Percentiles rank a stretch among this genome's conserved stretches.
Conservation (phyloP, 306 rosid genomes). For the Lithocarpus polystachyus region DNA sequence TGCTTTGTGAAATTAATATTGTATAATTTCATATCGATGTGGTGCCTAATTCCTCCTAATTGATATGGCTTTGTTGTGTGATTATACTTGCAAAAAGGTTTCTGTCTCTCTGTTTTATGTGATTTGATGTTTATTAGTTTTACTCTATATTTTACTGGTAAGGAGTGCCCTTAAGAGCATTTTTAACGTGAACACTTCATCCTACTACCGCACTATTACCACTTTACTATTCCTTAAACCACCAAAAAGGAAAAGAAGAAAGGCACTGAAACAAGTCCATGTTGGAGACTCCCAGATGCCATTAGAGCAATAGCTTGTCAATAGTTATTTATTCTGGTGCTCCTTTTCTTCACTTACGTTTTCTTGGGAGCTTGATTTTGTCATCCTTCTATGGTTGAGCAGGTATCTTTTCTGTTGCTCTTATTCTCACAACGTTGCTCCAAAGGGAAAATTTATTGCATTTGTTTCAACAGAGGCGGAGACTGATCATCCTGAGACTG, state of each 20-base stretch:
- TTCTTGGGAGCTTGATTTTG: not conserved
- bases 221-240: not conserved
- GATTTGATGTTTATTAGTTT: not conserved
- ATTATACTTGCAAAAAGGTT: not conserved
- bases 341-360: not conserved
- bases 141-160: not conserved
- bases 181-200: not conserved
- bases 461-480: conserved; percentile 97
- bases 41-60: not conserved
- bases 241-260: not conserved
- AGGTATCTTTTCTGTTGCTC: conserved; percentile 98
- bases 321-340: not conserved
- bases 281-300: not conserved
- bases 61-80: not conserved
- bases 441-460: conserved; percentile 90
- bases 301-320: not conserved
- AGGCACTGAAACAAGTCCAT: not conserved
- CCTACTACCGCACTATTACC: not conserved
- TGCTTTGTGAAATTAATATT: not conserved
- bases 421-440: conserved; percentile 95
- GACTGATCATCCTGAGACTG: conserved; percentile 79
- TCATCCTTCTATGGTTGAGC: conserved; percentile 14
- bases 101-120: not conserved
- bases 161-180: not conserved
- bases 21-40: not conserved